A percentile compares a stretch with the other conserved stretches of the same genome.
These are phyloP conservation scores for Trametes versicolor DNA, from an alignment of 1,284 basidiomycete genomes.

Conservation along the genomic window DNA sequence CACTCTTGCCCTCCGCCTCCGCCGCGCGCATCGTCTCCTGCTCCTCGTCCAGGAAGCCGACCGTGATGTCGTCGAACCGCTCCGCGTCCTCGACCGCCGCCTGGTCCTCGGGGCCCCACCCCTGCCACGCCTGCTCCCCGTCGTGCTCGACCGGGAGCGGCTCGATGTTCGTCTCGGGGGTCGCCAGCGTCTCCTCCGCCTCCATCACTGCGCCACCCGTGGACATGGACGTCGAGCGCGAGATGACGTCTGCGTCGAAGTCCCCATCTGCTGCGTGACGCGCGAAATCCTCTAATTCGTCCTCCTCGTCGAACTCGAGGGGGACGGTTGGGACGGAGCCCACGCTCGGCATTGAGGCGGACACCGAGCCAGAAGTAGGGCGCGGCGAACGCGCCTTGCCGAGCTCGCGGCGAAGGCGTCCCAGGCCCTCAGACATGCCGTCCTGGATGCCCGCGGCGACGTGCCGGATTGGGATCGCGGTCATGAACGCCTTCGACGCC, in stretches of 20 bases:
- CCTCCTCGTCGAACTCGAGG: conserved; percentile 78
- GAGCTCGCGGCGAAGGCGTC: conserved; percentile 63
- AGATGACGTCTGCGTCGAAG: conserved; percentile 32
- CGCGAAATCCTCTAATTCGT: conserved; percentile 61
- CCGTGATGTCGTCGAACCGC: conserved; percentile 69
- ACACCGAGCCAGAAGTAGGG: conserved; percentile 28
- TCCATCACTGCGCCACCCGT: neutral
- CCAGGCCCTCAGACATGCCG: conserved; percentile 66
- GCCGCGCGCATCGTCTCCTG: conserved; percentile 31
- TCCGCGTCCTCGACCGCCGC: conserved; percentile 71
- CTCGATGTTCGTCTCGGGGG: conserved; percentile 49
- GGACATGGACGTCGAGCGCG: conserved; percentile 44
- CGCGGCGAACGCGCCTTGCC: conserved; percentile 54
- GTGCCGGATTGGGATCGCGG: conserved; percentile 65
- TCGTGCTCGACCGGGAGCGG: conserved; percentile 47
- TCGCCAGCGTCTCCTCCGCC: conserved; percentile 46
- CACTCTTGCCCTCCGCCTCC: conserved; percentile 25
- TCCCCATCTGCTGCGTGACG: conserved; percentile 24
- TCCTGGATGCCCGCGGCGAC: conserved; percentile 60
- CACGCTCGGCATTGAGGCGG: conserved; percentile 3
- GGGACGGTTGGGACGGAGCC: conserved; percentile 50
- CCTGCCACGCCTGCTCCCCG: conserved; percentile 53
- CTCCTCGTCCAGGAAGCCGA: conserved; percentile 73
- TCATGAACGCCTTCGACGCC: conserved; percentile 54
- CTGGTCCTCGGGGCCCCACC: conserved; percentile 62